Base-by-base conservation (phyloP, 179 eudicot species). In the Monotropa hypopitys region DNA sequence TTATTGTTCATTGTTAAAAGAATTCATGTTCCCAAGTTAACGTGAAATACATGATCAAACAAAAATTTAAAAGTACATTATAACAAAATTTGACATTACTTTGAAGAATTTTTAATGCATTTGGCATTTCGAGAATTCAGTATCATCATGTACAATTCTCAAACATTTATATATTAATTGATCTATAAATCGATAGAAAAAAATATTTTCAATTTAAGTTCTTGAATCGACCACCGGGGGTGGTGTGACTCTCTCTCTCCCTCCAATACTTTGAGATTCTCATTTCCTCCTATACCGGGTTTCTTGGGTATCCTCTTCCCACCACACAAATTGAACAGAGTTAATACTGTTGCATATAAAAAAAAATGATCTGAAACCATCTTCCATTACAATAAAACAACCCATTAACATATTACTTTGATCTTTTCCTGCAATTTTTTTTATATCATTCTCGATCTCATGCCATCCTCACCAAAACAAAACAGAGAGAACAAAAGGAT, bases 201-300 rank as follows among this genome's bases (percentile, higher is more conserved):
- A n/a, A n/a, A n/a, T n/a, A n/a, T n/a, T n/a, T n/a, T n/a, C n/a
- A n/a, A n/a, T n/a, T n/a, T n/a, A n/a, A n/a, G n/a, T n/a, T n/a
- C n/a, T n/a, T n/a, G n/a, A n/a, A n/a, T n/a, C n/a, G n/a, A n/a
- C n/a, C n/a, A n/a, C n/a, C n/a, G n/a, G n/a, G n/a, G n/a, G n/a
- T n/a, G n/a, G n/a, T n/a, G n/a, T n/a, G n/a, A n/a, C 65, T 23
- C 51, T 30, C 20, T 71, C 43, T 15, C 30, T 77, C 53, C 78
- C 81, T 79, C 82, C 84, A 86, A 80, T 79, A 85, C 28, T 80
- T 80, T n/a, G 88, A 86, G 88, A 87, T 82, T 83, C 84, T 80
- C 71, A 40, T 81, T 72, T 71, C 72, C 78, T 85, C 80, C 69
- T 49, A 50, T 88, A 78, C 87, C 79, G 73, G 78, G 81, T 83